A percentile compares a stretch with the other conserved stretches of the same genome.
These are phyloP conservation scores for Ramularia collo-cygni DNA, from an alignment of 2,329 filamentous ascomycete genomes.

Conservation along the genomic window DNA sequence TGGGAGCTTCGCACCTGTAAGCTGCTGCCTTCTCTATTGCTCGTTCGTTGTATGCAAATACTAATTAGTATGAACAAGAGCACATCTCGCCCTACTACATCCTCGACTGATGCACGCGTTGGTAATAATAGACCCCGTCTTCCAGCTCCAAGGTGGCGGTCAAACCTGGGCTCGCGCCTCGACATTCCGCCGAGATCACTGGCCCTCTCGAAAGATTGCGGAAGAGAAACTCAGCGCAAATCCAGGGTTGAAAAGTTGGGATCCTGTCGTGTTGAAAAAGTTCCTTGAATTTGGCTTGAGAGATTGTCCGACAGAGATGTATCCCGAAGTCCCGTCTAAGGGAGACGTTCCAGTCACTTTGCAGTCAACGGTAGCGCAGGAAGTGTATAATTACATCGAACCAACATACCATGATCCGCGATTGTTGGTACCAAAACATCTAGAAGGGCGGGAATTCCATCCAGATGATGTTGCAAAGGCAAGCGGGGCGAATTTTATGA, in stretches of 20 bases:
- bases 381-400: constrained; percentile 48
- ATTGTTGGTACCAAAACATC: constrained; percentile 1
- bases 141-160: constrained; percentile 46
- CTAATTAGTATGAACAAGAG: no score
- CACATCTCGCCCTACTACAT: constrained; percentile 66
- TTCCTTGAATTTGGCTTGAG: constrained; percentile 67
- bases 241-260: constrained; percentile 75
- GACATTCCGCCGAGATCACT: constrained; percentile 66
- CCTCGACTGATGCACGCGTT: constrained; percentile 69
- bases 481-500: neutral
- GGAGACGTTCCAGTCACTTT: constrained; percentile 56
- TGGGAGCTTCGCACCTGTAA: constrained; percentile 50
- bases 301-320: constrained; percentile 57
- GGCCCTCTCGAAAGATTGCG: constrained; percentile 69
- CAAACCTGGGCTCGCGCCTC: constrained; percentile 45
- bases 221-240: constrained; percentile 53
- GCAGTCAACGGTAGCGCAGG: constrained; percentile 77
- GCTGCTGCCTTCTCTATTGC: neutral
- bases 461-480: constrained; percentile 1
- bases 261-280: constrained; percentile 65
- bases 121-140: constrained; percentile 77
- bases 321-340: constrained; percentile 35
- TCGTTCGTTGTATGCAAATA: constrained; percentile 42
- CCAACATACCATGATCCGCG: constrained; percentile 6
- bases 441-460: constrained; percentile 3